Conservation (phyloP, 164 flowering plant genomes). For the Aristolochia contorta region DNA sequence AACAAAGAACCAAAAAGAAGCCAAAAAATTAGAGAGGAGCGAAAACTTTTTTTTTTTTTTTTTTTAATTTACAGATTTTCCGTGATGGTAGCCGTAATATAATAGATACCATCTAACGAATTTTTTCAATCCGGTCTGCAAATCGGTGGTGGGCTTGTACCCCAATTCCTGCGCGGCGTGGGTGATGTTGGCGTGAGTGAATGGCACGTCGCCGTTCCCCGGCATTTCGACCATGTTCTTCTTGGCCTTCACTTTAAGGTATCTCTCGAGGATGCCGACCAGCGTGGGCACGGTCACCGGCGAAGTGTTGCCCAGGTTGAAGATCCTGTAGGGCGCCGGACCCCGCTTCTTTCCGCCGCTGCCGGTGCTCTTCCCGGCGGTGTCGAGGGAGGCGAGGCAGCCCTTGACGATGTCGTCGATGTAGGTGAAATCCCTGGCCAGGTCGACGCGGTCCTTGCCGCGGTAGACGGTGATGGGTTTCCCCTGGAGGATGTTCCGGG, state of each 20-base stretch:
- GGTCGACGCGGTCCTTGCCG: slow-evolving; percentile 12
- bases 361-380: slow-evolving; percentile 14
- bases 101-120: slow-evolving; percentile 14
- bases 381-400: slow-evolving; percentile 14
- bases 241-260: slow-evolving; percentile 17
- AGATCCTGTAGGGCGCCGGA: slow-evolving; percentile 14
- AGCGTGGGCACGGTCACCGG: slow-evolving; percentile 15
- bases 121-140: slow-evolving; percentile 16
- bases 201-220: slow-evolving; percentile 17
- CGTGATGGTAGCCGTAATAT: slow-evolving; percentile 13
- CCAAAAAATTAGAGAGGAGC: too few relatives aligned
- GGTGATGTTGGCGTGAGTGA: slow-evolving; percentile 15
- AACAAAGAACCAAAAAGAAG: too few relatives aligned
- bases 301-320: slow-evolving; percentile 17
- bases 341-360: slow-evolving; percentile 16
- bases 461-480: slow-evolving; percentile 15
- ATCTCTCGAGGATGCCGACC: slow-evolving; percentile 12
- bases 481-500: slow-evolving; percentile 16
- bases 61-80: slow-evolving; percentile 6
- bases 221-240: slow-evolving; percentile 16
- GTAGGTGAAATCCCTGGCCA: slow-evolving; percentile 17
- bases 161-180: slow-evolving; percentile 11
- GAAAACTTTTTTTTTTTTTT: too few relatives aligned
- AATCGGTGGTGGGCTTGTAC: slow-evolving; percentile 17
- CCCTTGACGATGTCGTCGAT: slow-evolving; percentile 18